These are phyloP conservation scores for Combretum micranthum DNA, from an alignment of 345 rosid species.

Conservation along the genomic window DNA sequence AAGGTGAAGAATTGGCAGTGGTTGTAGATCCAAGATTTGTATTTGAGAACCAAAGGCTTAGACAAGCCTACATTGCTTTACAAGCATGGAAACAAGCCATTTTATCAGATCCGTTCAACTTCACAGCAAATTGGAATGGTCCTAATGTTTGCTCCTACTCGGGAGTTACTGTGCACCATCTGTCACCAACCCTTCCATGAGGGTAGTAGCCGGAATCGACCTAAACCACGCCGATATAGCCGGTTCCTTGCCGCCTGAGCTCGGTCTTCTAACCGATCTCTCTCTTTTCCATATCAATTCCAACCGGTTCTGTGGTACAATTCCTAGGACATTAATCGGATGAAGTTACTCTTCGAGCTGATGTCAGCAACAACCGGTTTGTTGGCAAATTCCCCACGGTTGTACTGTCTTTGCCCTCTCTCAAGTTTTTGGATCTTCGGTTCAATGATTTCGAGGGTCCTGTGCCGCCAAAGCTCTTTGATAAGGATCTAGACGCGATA, in stretches of 20 bases:
- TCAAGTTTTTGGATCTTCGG: constrained; percentile 75
- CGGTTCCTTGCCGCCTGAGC: constrained; percentile 60
- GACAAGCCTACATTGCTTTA: constrained; percentile 62
- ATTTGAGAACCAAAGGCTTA: constrained; percentile 53
- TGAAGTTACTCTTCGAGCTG: constrained; percentile 62
- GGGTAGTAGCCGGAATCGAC: constrained; percentile 71
- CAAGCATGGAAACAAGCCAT: constrained; percentile 77
- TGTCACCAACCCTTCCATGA: constrained; percentile 38
- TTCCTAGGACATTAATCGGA: constrained; percentile 40
- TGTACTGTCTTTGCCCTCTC: constrained; percentile 47
- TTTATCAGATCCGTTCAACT: constrained; percentile 55
- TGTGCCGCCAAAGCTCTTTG: constrained; percentile 52
- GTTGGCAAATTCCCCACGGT: constrained; percentile 62
- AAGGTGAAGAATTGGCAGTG: constrained; percentile 16
- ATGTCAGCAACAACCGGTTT: constrained; percentile 70
- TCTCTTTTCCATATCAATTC: constrained; percentile 70
- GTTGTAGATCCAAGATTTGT: constrained; percentile 28
- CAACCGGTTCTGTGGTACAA: constrained; percentile 67
- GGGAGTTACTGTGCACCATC: constrained; percentile 58
- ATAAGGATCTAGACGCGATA: constrained; percentile 68
- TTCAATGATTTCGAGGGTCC: constrained; percentile 81
- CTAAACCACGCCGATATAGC: constrained; percentile 75
- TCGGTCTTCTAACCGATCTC: constrained; percentile 54
- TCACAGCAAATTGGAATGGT: constrained; percentile 62
- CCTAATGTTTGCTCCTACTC: constrained; percentile 71